Conservation (phyloP, 1,139 yeast species). For the Cylindricascospora bacillispora region DNA sequence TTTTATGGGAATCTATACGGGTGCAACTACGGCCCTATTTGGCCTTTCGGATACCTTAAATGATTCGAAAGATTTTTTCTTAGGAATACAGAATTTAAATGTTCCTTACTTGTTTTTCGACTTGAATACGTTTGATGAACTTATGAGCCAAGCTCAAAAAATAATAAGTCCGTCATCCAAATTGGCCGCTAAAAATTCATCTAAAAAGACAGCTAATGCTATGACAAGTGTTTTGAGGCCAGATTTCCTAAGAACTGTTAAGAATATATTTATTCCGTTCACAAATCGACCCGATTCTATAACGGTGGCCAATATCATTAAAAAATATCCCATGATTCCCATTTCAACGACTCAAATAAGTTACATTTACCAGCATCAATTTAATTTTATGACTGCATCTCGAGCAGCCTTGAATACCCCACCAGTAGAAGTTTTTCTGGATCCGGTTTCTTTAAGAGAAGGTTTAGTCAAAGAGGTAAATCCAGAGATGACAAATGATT, state of each 20-base stretch:
- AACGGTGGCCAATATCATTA: conserved; percentile 44
- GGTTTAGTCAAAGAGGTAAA: conserved; percentile 76
- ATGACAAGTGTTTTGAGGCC: conserved; percentile 8
- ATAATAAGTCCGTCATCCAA: too few relatives aligned
- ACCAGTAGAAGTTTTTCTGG: conserved; percentile 77
- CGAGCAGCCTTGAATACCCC: conserved; percentile 83
- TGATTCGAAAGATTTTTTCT: conserved; percentile 62
- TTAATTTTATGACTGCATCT: conserved; percentile 68
- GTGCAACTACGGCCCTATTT: conserved; percentile 72
- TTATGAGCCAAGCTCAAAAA: conserved; percentile 48
- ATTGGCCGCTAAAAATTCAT: too few relatives aligned
- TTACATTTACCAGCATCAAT: conserved; percentile 62
- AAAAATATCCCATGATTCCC: conserved; percentile 51
- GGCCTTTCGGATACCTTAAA: conserved; percentile 69
- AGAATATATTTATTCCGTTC: conserved; percentile 76
- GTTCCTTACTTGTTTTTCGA: conserved; percentile 83
- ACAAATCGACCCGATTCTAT: conserved; percentile 67
- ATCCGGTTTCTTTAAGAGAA: conserved; percentile 77
- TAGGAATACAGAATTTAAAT: conserved; percentile 61
- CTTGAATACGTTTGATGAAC: conserved; percentile 56
- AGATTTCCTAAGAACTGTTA: conserved; percentile 46
- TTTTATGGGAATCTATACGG: conserved; percentile 72
- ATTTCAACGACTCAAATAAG: conserved; percentile 61
- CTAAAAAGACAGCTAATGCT: conserved; percentile 5
- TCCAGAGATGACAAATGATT: conserved; percentile 48